Evolutionary conservation across 164 flowering plant species (phyloP), one percentile per base, ranked within the genome.

Genomic region (Umbilicus rupestris): DNA sequence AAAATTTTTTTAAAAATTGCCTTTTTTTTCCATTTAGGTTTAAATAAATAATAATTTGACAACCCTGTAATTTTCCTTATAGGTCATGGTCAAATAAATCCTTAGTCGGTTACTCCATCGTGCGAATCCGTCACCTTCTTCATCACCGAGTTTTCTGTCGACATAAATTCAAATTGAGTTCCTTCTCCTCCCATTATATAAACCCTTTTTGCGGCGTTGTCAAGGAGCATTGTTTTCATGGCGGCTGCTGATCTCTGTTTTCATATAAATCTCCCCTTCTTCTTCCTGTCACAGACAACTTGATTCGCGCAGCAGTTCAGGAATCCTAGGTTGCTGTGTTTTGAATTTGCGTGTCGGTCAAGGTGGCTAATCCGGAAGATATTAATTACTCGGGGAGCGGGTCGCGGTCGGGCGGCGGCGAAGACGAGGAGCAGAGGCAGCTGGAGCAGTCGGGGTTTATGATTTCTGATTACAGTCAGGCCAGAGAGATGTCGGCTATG

Each of bases 401-500:
- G 28, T 52, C 59, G 59, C 31, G 16, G 3, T 28, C 59, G 17
- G 59, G 26, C 10, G 59, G 31, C 2, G 28, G 17, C 31, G 16
- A 26, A 9, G 12, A 41, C 44, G 44, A 41, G 7, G 16, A 28
- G 19, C 17, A 3, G 31, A 24, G 26, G 20, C 29, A 50, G 57
- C 10, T 5, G 29, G 3, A 22, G 10, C 57, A 22, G 12, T 22
- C 57, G 8, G 57, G 29, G 10, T 50, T 22, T 28, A 52, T 52
- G 59, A 16, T 52, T 26, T 52, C 59, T 52, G 59, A 52, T 26
- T 52, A 33, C 19, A 17, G 44, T 62, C 41, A 39, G 4, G 44
- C 65, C 14, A 22, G 41, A 62, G 65, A 62, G 28, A 62, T 62
- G 65, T 62, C 65, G 1, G 65, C 65, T 10, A 62, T 62, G 65